Evolutionary conservation across 345 rosid species (phyloP).

Genomic region (Geranium rotundifolium): DNA sequence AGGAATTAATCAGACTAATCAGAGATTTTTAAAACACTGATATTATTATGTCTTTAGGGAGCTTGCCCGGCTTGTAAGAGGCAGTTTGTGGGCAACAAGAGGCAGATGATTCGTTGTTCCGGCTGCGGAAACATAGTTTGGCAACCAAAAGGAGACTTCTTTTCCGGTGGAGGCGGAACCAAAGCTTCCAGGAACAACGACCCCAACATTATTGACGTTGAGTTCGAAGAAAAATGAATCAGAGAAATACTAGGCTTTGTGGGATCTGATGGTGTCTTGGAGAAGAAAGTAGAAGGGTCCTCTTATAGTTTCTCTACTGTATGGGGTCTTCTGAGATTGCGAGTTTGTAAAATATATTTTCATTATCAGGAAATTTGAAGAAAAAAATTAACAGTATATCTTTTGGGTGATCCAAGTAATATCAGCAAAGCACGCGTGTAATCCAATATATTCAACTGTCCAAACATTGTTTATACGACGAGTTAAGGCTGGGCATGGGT

Average conservation of each 20-base stretch:
- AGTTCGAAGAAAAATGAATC: slow-evolving; percentile 73
- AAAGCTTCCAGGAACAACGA: slow-evolving; percentile 29
- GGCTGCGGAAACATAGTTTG: slow-evolving; percentile 88
- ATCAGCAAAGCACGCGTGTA: too few relatives aligned
- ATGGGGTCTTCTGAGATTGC: background rate
- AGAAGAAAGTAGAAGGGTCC: too few relatives aligned
- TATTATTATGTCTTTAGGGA: slow-evolving; percentile 28
- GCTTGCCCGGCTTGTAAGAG: slow-evolving; percentile 87
- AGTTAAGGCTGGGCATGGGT: too few relatives aligned
- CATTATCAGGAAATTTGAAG: too few relatives aligned
- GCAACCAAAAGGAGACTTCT: slow-evolving; percentile 75
- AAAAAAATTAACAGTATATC: too few relatives aligned
- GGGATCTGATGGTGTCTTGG: background rate
- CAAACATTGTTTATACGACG: too few relatives aligned
- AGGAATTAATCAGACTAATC: too few relatives aligned
- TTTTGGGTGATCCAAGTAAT: too few relatives aligned
- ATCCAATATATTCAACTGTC: too few relatives aligned
- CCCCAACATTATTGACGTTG: slow-evolving; percentile 69
- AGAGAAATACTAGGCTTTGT: background rate
- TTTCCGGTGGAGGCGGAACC: slow-evolving; percentile 24
- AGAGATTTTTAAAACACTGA: too few relatives aligned
- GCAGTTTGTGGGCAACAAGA: slow-evolving; percentile 78
- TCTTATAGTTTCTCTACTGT: too few relatives aligned
- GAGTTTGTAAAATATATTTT: too few relatives aligned
- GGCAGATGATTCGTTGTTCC: slow-evolving; percentile 57